A percentile compares a stretch with the other conserved stretches of the same genome.
Evolutionary conservation across 257 asterid species (phyloP).

Genomic region (Solanum lycopersicoides): DNA sequence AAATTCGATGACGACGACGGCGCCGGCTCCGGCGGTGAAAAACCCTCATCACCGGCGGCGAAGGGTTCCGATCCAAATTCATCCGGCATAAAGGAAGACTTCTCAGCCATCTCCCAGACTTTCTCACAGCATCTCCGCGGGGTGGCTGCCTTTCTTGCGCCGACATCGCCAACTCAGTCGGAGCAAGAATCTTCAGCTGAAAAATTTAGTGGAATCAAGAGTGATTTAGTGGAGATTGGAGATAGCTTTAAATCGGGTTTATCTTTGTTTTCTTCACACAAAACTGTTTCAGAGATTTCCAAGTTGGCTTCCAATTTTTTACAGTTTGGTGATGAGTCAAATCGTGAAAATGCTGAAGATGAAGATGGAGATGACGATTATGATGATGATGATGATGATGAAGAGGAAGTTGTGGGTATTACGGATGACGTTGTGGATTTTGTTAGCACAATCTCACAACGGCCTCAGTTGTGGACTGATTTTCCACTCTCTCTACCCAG

Average conservation of each 20-base stretch:
- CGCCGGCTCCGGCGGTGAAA: neutral
- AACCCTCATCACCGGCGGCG: constrained; percentile 7
- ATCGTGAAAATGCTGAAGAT: constrained; percentile 7
- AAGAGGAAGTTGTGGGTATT: constrained; percentile 31
- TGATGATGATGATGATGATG: constrained; percentile 14
- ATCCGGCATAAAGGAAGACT: constrained; percentile 31
- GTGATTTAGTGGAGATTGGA: constrained; percentile 63
- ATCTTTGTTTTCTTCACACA: constrained; percentile 44
- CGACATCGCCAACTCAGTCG: constrained; percentile 22
- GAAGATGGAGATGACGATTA: constrained; percentile 16
- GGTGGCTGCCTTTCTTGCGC: constrained; percentile 60
- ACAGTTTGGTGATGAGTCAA: constrained; percentile 18
- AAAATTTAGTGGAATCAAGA: constrained; percentile 47
- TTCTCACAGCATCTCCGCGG: constrained; percentile 39
- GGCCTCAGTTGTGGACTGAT: constrained; percentile 71
- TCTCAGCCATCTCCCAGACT: constrained; percentile 29
- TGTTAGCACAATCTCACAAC: constrained; percentile 32
- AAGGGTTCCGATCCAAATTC: constrained; percentile 4
- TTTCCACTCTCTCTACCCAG: constrained; percentile 50
- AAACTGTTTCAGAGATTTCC: constrained; percentile 16
- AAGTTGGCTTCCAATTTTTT: constrained; percentile 47
- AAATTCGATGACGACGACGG: constrained; percentile 18
- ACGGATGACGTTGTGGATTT: constrained; percentile 50
- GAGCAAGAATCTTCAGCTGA: constrained; percentile 15
- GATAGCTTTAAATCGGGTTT: constrained; percentile 52